Evolutionary conservation across 768 basidiomycete species (phyloP), one percentile per base, ranked within the genome.

Genomic region (Fomitopsis serialis): DNA sequence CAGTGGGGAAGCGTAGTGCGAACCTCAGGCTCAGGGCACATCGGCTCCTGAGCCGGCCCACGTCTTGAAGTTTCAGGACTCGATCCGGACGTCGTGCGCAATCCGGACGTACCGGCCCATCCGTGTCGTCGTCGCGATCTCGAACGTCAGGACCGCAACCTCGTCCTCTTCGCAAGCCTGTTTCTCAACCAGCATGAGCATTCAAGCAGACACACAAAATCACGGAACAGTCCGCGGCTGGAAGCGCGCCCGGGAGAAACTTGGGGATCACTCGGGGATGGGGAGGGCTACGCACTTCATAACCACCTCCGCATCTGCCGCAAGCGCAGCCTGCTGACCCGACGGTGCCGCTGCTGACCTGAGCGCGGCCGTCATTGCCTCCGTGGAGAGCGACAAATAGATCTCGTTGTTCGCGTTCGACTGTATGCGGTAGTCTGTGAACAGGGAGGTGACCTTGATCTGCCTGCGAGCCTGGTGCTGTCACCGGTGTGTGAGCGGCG

Each of bases 371-470:
- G 89, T n/a, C 2, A 95, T 77, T n/a, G 89, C 83, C 53, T 92
- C 92, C 5, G 87, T 77, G 2, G 82, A 75, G 24, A 94, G 70
- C n/a, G 78, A 70, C 61, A 93, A 70, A 2, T 85, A 85, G 56
- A 95, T 94, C n/a, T 85, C 82, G 68, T 95, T 92, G 29, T 80
- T 72, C 2, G 88, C 79, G 61, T 92, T 92, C 21, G 92, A 93
- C 63, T 93, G 87, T 61, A 95, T 91, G 42, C 90, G 84, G 66
- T 93, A 91, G 55, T 81, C 75, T 1, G 74, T 77, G 69, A 92
- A 90, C 10, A 92, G 63, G 0, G 88, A 79, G 36, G 78, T n/a
- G 9, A 82, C 76, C 66, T 84, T 85, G 61, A 87, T 79, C 60
- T 83, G 78, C 15, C 84, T 86, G 52, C 17, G 34, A 7, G 15